A percentile compares a stretch with the other conserved stretches of the same genome.
These are phyloP conservation scores for Blumeria graminis DNA, from an alignment of 2,329 filamentous ascomycete species.

Conservation along the genomic window DNA sequence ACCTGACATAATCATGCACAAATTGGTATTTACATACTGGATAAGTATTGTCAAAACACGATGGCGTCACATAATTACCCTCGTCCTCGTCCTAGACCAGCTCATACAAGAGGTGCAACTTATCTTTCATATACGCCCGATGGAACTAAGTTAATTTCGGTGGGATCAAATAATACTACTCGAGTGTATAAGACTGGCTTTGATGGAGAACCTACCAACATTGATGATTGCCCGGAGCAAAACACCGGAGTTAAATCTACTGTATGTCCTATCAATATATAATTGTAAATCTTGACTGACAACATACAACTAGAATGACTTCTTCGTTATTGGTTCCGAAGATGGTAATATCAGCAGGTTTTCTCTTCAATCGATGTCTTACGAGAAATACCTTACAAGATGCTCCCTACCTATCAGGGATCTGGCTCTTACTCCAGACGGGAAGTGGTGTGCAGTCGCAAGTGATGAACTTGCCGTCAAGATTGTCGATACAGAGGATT, in stretches of 20 bases:
- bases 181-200: constrained; percentile 80
- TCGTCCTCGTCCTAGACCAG: constrained; percentile 38
- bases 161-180: constrained; percentile 80
- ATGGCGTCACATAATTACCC: neutral
- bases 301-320: constrained; percentile 32
- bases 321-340: constrained; percentile 75
- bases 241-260: constrained; percentile 58
- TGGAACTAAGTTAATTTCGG: constrained; percentile 67
- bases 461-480: constrained; percentile 89
- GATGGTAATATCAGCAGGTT: constrained; percentile 93
- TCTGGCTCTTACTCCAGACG: constrained; percentile 57
- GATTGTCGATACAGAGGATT: constrained; percentile 62
- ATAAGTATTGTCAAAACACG: no score
- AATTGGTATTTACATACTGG: no score
- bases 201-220: constrained; percentile 74
- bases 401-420: constrained; percentile 73
- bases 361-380: constrained; percentile 46
- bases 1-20: neutral
- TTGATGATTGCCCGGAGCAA: constrained; percentile 75
- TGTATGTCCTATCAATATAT: constrained; percentile 16
- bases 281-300: neutral
- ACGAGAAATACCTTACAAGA: constrained; percentile 63
- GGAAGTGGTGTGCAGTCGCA: constrained; percentile 78
- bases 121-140: constrained; percentile 76
- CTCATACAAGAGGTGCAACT: constrained; percentile 65